Base-by-base conservation (phyloP, 495 filamentous ascomycete genomes). In the Talaromyces stipitatus region DNA sequence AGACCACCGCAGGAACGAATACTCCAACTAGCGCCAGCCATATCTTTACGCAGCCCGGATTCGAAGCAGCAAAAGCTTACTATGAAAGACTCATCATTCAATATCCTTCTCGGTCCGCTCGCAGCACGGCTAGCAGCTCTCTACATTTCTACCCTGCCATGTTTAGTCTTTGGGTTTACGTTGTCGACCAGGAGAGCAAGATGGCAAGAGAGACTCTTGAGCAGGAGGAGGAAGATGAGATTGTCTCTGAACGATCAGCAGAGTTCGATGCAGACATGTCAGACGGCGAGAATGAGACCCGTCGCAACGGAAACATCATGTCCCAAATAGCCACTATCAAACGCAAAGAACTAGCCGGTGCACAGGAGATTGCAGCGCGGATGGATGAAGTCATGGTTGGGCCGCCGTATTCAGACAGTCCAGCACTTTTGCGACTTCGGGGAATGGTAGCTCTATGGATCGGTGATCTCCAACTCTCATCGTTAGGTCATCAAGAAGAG, bases 361-460 rank as follows among this genome's bases (percentile, higher is more conserved):
- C 82, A 20, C 68, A 77, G 46, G 77, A 80, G 26, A 78, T 95
- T 55, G 78, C 82, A 29, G 65, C 71, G 0, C 75, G 82, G 7
- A 82, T 95, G 71, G 85, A 89, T 63, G 71, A 79, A 28, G 60
- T 87, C 7, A 72, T 91, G 62, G 73, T 75, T 30, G 82, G 81
- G 23, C 76, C 79, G 28, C 88, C 89, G 1, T 91, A 83, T 63
- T 82, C 80, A 1, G 77, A 82, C 45, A 79, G 79, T 43, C 57
- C 72, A 9, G 74, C 76, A 50, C 64, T 94, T 51, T 71, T 87
- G 30, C 68, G 82, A 54, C 69, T 91, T 9, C 70, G 85, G 43
- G 88, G 75, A 8, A 88, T 88, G 80, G 70, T 89, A 7, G 81
- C 75, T 9, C 67, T 88, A 26, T 92, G 85, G 79, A 72, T 89